These are phyloP conservation scores for Trichoderma sp. DNA, from an alignment of 2,329 filamentous ascomycete genomes.

Conservation along the genomic window DNA sequence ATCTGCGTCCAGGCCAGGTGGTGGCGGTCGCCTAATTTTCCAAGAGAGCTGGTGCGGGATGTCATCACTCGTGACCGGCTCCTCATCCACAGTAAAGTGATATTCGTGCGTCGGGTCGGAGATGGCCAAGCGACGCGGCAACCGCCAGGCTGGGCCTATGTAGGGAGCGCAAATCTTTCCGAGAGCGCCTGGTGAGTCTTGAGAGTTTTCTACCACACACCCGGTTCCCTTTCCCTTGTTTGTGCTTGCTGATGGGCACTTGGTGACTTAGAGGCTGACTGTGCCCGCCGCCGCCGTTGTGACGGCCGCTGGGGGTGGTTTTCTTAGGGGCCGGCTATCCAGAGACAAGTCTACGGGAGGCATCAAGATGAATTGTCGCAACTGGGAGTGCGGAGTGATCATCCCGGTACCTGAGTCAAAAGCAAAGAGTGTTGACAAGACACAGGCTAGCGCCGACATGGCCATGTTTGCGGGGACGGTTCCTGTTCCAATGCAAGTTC, in stretches of 20 bases:
- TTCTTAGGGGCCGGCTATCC: slow-evolving; percentile 68
- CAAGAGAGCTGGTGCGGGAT: slow-evolving; percentile 68
- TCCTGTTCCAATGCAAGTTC: slow-evolving; percentile 63
- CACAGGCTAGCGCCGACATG: slow-evolving; percentile 24
- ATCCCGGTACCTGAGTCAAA: slow-evolving; percentile 51
- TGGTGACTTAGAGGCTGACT: slow-evolving; percentile 22
- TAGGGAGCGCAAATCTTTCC: slow-evolving; percentile 88
- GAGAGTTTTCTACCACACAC: neutral
- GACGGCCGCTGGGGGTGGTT: slow-evolving; percentile 18
- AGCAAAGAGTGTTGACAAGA: slow-evolving; percentile 20
- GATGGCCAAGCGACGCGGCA: slow-evolving; percentile 3
- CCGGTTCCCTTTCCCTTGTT: neutral
- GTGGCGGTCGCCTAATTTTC: slow-evolving; percentile 70
- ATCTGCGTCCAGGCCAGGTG: slow-evolving; percentile 74
- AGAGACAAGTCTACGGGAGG: slow-evolving; percentile 64
- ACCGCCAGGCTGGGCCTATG: slow-evolving; percentile 68
- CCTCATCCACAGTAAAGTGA: slow-evolving; percentile 84
- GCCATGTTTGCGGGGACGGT: slow-evolving; percentile 52
- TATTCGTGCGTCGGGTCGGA: slow-evolving; percentile 44
- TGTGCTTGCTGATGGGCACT: slow-evolving; percentile 4
- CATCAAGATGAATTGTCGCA: slow-evolving; percentile 77
- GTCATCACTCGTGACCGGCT: slow-evolving; percentile 66
- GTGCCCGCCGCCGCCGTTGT: slow-evolving; percentile 24
- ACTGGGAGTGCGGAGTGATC: slow-evolving; percentile 94
- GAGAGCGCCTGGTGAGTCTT: slow-evolving; percentile 81